phyloP scores from a whole-genome alignment of 2,329 filamentous ascomycete species.

The Rhytidhysteron rufulum region DNA sequence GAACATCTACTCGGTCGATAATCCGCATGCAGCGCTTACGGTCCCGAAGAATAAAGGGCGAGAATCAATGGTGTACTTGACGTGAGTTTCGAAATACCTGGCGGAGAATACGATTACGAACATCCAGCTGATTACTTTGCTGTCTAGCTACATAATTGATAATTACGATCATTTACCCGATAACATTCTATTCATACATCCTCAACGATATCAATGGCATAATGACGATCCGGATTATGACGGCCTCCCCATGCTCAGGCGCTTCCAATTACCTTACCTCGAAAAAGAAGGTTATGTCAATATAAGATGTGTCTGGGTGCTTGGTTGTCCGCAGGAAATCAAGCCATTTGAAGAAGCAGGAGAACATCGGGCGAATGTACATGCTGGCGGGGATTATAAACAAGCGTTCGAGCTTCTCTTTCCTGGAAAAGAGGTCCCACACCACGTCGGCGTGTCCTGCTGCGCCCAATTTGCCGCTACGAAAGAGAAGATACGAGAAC shows the following conservation, averaged over 20 bases:
- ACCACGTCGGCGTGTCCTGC: conserved; percentile 48
- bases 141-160: conserved; percentile 38
- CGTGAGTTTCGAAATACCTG: too few relatives aligned
- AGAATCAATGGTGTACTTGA: conserved; percentile 49
- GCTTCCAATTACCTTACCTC: conserved; percentile 48
- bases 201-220: conserved; percentile 45
- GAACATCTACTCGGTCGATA: conserved; percentile 43
- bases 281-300: conserved; percentile 51
- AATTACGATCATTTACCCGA: conserved; percentile 39
- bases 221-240: conserved; percentile 53
- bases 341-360: conserved; percentile 41
- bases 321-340: conserved; percentile 52
- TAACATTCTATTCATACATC: conserved; percentile 40
- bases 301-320: conserved; percentile 50
- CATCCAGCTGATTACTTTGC: too few relatives aligned
- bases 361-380: conserved; percentile 41
- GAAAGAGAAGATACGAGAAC: conserved; percentile 42
- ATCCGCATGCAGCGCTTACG: conserved; percentile 31
- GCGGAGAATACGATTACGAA: too few relatives aligned
- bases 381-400: conserved; percentile 48
- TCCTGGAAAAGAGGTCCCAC: conserved; percentile 36
- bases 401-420: conserved; percentile 50
- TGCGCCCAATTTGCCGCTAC: conserved; percentile 56
- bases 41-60: conserved; percentile 47
- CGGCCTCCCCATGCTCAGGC: conserved; percentile 46